These are phyloP conservation scores for Tuber magnatum DNA, from an alignment of 495 filamentous ascomycete genomes.

Conservation along the genomic window DNA sequence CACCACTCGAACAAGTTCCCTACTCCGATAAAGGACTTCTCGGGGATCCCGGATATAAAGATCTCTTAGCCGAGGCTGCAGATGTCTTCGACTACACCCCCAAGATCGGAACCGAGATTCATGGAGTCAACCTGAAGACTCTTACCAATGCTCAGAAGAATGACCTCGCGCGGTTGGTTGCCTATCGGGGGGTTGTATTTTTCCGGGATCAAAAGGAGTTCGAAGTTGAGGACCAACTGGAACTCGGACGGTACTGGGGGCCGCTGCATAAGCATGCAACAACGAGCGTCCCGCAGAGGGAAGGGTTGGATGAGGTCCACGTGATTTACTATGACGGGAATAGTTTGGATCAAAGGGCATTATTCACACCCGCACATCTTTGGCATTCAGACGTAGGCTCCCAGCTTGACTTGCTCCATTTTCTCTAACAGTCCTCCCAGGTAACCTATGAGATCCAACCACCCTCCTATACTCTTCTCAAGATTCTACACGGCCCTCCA, in stretches of 20 bases:
- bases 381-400: slow-evolving; percentile 57
- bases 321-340: slow-evolving; percentile 61
- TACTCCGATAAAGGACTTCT: slow-evolving; percentile 53
- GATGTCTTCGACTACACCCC: slow-evolving; percentile 42
- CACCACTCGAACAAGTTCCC: slow-evolving; percentile 47
- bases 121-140: slow-evolving; percentile 60
- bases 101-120: slow-evolving; percentile 55
- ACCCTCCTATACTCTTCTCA: slow-evolving; percentile 67
- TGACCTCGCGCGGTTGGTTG: slow-evolving; percentile 65
- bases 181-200: slow-evolving; percentile 65
- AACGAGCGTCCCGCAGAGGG: slow-evolving; percentile 41
- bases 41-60: slow-evolving; percentile 52
- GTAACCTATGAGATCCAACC: slow-evolving; percentile 70
- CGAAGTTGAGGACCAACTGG: slow-evolving; percentile 54
- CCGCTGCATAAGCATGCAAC: slow-evolving; percentile 57
- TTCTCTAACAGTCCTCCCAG: slow-evolving; percentile 41
- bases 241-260: slow-evolving; percentile 61
- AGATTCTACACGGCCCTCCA: slow-evolving; percentile 60
- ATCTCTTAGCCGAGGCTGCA: slow-evolving; percentile 44
- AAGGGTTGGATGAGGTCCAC: slow-evolving; percentile 58
- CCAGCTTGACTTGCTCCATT: background rate
- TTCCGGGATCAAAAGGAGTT: slow-evolving; percentile 65
- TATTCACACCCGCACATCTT: slow-evolving; percentile 49
- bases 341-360: slow-evolving; percentile 53
- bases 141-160: slow-evolving; percentile 64